These are phyloP conservation scores for Eustoma russellianum DNA, from an alignment of 257 asterid species.

Conservation along the genomic window DNA sequence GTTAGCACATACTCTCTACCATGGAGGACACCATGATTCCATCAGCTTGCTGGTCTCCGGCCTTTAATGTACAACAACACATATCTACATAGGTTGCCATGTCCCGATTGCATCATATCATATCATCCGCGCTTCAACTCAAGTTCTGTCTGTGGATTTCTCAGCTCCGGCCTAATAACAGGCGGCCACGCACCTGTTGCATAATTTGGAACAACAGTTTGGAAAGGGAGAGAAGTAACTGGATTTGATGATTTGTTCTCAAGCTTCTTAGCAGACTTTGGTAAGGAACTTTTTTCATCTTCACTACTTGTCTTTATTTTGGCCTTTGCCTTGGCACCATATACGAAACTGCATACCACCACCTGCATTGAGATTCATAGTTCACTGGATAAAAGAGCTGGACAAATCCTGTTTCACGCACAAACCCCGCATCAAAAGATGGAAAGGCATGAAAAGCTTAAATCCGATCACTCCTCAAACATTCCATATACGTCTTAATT, in stretches of 20 bases:
- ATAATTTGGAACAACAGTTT: slow-evolving; percentile 29
- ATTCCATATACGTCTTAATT: too few species aligned
- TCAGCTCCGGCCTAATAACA: slow-evolving; percentile 31
- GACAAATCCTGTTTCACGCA: not conserved
- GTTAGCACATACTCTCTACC: slow-evolving; percentile 41
- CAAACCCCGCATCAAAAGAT: too few species aligned
- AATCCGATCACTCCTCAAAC: too few species aligned
- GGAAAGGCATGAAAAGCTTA: too few species aligned
- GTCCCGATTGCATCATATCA: slow-evolving; percentile 26
- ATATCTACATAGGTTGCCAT: slow-evolving; percentile 39
- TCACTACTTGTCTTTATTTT: slow-evolving; percentile 29
- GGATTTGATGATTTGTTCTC: slow-evolving; percentile 37
- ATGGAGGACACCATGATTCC: slow-evolving; percentile 5
- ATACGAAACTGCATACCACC: slow-evolving; percentile 76
- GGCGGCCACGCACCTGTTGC: slow-evolving; percentile 55
- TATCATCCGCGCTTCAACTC: slow-evolving; percentile 79
- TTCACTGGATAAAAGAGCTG: not conserved
- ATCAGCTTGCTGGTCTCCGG: slow-evolving; percentile 14
- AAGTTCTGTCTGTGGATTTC: slow-evolving; percentile 55
- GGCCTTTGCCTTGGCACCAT: slow-evolving; percentile 53
- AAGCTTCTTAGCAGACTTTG: slow-evolving; percentile 31
- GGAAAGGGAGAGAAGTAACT: slow-evolving; percentile 22
- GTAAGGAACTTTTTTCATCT: slow-evolving; percentile 22
- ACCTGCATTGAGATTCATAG: slow-evolving; percentile 30
- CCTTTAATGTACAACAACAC: slow-evolving; percentile 60